Base-by-base conservation (phyloP, 176 grass and related monocot species). In the Juncus inflexus region DNA sequence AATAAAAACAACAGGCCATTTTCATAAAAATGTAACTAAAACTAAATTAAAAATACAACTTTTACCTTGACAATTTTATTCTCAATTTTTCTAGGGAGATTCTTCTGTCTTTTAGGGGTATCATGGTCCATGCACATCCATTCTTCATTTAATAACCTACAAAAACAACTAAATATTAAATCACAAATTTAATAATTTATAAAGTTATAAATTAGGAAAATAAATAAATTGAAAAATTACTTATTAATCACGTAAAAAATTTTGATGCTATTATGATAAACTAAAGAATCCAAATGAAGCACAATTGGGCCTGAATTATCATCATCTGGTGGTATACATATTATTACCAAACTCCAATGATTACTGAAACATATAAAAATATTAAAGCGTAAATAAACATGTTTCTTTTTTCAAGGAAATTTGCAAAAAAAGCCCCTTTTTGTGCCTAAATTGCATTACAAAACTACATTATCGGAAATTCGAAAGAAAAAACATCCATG, bases 211-310 rank as follows among this genome's bases (percentile, higher is more conserved):
- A 47, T 19, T 65, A 5, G 9, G 37, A 75, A 40, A 64, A 39
- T 36, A 62, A n/a, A n/a, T n/a, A 62, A 28, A 52, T 56, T 64
- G 5, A 65, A 75, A 10, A 16, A 15, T 75, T 84, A 86, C 94
- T 79, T 83, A 55, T 76, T 77, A 59, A 86, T 68, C 55, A 85
- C 69, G 68, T 19, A 62, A 69, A 89, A 89, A 76, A 97, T 89
- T 11, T 11, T 40, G 70, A 57, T 81, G 68, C 94, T 97, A 50
- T 37, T 83, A 63, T 97, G 94, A 73, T 89, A 69, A 15, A 82
- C 84, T 66, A 97, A 68, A 54, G 94, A 97, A 82, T 97, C 94
- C 88, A 97, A 84, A 85, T 97, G 94, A 89, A 97, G 85, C 74
- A 97, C 82, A 50, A 91, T 54, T 9, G 85, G 88, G 15, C 94